These are phyloP conservation scores for Rhodamnia rubescens DNA, from an alignment of 345 rosid genomes.

Conservation along the genomic window DNA sequence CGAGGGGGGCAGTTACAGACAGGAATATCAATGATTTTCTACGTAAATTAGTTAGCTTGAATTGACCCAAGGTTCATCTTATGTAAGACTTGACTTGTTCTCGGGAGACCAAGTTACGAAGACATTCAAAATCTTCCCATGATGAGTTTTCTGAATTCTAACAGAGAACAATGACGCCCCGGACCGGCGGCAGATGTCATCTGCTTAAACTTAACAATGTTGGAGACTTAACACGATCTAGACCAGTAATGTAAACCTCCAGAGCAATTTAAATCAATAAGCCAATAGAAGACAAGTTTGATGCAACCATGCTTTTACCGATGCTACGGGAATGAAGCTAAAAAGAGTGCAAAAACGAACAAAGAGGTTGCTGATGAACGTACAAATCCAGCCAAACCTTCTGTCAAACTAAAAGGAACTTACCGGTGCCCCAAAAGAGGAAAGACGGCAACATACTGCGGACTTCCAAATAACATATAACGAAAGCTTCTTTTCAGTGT, in stretches of 20 bases:
- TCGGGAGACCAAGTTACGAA: neutral
- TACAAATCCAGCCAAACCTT: neutral
- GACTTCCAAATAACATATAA: neutral
- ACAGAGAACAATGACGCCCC: neutral
- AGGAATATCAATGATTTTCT: constrained; percentile 14
- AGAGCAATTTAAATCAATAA: neutral
- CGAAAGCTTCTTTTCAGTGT: neutral
- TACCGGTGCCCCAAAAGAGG: neutral
- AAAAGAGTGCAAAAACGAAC: neutral
- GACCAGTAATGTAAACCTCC: neutral
- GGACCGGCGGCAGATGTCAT: neutral
- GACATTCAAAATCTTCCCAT: neutral
- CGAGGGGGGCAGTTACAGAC: constrained; percentile 23
- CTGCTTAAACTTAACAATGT: neutral
- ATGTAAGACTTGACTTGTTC: neutral
- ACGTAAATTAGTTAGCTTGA: neutral
- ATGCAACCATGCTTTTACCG: neutral
- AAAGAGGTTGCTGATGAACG: neutral
- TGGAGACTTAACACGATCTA: neutral
- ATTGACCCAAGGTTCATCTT: neutral
- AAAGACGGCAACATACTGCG: neutral
- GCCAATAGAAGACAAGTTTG: neutral
- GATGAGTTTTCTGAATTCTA: neutral
- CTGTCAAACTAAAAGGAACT: neutral
- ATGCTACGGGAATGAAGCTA: neutral